Percentiles rank a stretch among this genome's conserved stretches.
Conservation (phyloP, 73 alveolate genomes). For the Paramecium sexaurelia region DNA sequence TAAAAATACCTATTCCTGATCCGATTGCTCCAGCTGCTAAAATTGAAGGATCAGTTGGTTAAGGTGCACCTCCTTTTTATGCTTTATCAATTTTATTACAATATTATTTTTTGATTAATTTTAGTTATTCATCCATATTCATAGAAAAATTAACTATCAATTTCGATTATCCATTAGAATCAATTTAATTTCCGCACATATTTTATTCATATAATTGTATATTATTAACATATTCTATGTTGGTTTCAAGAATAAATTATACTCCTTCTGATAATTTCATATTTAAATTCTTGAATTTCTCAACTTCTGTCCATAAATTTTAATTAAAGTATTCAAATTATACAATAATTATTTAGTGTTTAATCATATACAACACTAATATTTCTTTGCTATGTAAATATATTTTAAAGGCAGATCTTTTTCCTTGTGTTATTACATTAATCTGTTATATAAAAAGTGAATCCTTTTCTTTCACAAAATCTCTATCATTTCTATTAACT, state of each 20-base stretch:
- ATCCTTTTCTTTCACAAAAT: conserved; percentile 8
- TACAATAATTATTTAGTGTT: not conserved
- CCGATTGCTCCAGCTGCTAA: conserved; percentile 56
- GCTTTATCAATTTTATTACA: not conserved
- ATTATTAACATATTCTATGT: not conserved
- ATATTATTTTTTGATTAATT: not conserved
- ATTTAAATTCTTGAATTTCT: not conserved
- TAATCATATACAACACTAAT: not conserved
- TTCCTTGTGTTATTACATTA: not conserved
- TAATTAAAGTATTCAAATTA: not conserved
- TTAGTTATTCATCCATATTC: not conserved
- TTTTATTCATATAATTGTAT: not conserved
- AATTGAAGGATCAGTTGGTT: conserved; percentile 7
- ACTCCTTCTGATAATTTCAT: not conserved
- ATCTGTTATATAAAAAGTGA: not conserved
- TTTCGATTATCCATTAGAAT: not conserved
- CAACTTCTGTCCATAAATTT: not conserved
- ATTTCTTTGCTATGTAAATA: not conserved
- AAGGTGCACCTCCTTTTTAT: conserved; percentile 21
- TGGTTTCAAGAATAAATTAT: not conserved
- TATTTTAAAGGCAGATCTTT: not conserved
- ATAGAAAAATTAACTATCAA: not conserved
- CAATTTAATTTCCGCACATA: not conserved
- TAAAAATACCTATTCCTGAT: conserved; percentile 34
- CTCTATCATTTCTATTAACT: not conserved